Base-by-base conservation (phyloP, 2,329 filamentous ascomycete genomes). In the Metarhizium anisopliae region DNA sequence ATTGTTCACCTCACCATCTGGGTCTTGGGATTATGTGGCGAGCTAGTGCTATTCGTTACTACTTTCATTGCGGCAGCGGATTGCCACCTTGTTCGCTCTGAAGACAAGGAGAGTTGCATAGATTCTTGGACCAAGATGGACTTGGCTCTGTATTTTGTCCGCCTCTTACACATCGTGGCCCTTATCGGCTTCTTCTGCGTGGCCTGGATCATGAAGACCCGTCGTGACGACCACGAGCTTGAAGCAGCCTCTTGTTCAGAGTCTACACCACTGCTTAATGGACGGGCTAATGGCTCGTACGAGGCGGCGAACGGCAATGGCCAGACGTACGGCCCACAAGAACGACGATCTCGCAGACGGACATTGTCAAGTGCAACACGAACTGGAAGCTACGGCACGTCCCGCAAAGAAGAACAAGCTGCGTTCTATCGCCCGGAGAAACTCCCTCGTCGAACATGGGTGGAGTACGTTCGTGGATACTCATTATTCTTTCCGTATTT, bases 401-500 rank as follows among this genome's bases (percentile, higher is more conserved):
- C 62, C n/a, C 64, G 63, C 42, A 76, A 75, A 59, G 86, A 90
- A 56, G 81, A 83, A 53, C 82, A 83, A 29, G 84, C 87, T 10
- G 90, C 89, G 6, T 97, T 95, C 77, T 95, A 95, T 69, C 87
- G 93, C 62, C 92, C 92, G 2, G 87, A 87, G 42, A 93, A 90
- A 60, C 82, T 90, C 8, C 92, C 90, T 2, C 88, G 89, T 62
- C 90, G 89, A 62, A 94, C 86, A 53, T 99, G 94, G 94, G 95
- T 89, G 84, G 92, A 97, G 67, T 99, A 99, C 69, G 76, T 96
- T 58, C 85, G 87, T 60, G 91, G 93, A 50, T 99, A 97, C 70
- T 89, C 87, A 13, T 78, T 96, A 53, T 96, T 99, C 72, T 95
- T 97, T 68, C 93, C 92, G 0, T 99, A 97, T 67, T 82, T 97